Evolutionary conservation across 805 yeast species (phyloP).

Genomic region (Kluyveromyces aestuarii): DNA sequence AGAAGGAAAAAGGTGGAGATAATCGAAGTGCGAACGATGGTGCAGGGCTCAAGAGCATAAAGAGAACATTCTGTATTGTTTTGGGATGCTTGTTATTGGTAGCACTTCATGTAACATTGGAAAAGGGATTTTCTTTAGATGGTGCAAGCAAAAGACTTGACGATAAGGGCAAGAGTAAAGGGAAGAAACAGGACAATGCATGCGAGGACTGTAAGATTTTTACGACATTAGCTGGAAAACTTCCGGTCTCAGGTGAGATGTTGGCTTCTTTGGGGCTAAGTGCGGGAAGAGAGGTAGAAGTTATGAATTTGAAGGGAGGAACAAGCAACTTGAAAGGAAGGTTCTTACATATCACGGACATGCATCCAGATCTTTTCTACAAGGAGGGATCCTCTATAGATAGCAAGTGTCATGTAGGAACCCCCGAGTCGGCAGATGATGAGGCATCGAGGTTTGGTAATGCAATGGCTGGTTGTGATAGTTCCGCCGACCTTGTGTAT

Average conservation of each 20-base stretch:
- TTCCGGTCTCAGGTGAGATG: neutral
- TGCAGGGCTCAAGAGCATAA: neutral
- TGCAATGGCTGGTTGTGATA: constrained; percentile 69
- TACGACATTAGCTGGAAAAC: neutral
- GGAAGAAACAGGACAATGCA: neutral
- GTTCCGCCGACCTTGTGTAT: constrained; percentile 54
- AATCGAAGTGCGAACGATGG: neutral
- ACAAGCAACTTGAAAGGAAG: constrained; percentile 48
- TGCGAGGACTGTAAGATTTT: neutral
- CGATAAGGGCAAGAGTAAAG: neutral
- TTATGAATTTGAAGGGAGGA: constrained; percentile 4
- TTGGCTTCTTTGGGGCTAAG: constrained; percentile 9
- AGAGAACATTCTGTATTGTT: neutral
- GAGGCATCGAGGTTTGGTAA: constrained; percentile 63
- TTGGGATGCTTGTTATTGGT: neutral
- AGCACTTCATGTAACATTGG: neutral
- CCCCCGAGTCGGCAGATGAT: constrained; percentile 27
- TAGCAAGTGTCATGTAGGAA: constrained; percentile 45
- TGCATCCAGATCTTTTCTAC: constrained; percentile 75
- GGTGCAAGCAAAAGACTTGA: neutral
- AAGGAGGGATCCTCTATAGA: constrained; percentile 40
- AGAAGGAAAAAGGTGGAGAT: neutral
- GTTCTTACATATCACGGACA: constrained; percentile 77
- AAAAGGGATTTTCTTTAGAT: neutral
- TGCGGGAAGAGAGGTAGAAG: constrained; percentile 7